A percentile compares a stretch with the other conserved stretches of the same genome.
Conservation (phyloP, 2,329 filamentous ascomycete species). For the Alternaria sp. region DNA sequence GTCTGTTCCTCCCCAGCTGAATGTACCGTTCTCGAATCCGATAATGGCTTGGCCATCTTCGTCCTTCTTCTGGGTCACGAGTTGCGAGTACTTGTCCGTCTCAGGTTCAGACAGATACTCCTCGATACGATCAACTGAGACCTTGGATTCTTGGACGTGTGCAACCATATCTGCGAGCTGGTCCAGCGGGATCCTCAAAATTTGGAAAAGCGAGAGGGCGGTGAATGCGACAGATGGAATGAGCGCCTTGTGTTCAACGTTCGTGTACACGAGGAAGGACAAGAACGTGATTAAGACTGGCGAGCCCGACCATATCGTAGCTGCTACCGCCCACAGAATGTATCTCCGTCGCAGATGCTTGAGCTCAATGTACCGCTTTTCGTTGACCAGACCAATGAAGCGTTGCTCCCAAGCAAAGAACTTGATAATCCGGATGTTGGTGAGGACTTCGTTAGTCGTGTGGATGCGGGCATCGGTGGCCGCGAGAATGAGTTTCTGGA, state of each 20-base stretch:
- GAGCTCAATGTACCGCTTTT: conserved; percentile 82
- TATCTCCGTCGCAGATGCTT: conserved; percentile 80
- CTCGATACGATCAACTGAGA: conserved; percentile 95
- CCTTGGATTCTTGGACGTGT: conserved; percentile 95
- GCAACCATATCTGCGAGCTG: conserved; percentile 98
- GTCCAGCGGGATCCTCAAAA: conserved; percentile 90
- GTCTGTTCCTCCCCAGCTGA: conserved; percentile 79
- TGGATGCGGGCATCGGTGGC: conserved; percentile 96
- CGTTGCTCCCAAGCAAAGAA: conserved; percentile 98
- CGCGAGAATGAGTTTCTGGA: conserved; percentile 89
- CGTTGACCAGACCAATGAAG: conserved; percentile 84
- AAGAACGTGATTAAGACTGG: conserved; percentile 95
- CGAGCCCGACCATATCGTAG: conserved; percentile 95
- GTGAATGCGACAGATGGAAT: conserved; percentile 95
- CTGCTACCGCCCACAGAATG: conserved; percentile 88
- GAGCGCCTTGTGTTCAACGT: conserved; percentile 85
- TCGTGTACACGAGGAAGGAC: conserved; percentile 91
- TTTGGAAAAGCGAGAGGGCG: conserved; percentile 91
- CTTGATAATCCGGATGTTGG: conserved; percentile 99
- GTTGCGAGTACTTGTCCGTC: conserved; percentile 91
- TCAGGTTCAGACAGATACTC: conserved; percentile 93
- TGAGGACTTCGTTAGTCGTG: conserved; percentile 93
- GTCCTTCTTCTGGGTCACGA: conserved; percentile 72
- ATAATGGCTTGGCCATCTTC: conserved; percentile 75
- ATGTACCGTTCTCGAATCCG: conserved; percentile 82